Evolutionary conservation across 306 rosid genomes (phyloP).

Genomic region (Crataegus laevigata): DNA sequence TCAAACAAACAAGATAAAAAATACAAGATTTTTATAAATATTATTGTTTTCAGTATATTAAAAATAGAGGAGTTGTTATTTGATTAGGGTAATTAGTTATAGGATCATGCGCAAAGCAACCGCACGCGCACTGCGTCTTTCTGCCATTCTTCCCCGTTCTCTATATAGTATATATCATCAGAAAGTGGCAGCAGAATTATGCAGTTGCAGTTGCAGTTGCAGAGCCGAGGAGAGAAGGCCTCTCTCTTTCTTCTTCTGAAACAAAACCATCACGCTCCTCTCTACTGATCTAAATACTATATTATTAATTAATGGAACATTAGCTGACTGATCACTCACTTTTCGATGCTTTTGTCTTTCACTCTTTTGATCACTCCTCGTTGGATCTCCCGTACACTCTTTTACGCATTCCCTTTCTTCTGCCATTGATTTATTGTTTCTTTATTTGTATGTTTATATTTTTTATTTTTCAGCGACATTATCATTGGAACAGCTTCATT

Average conservation of each 20-base stretch:
- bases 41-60: background rate
- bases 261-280: background rate
- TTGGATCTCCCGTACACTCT: conserved; percentile 56
- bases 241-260: background rate
- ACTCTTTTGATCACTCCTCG: conserved; percentile 15
- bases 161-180: background rate
- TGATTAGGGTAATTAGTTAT: conserved; percentile 11
- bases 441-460: background rate
- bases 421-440: conserved; percentile 32
- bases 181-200: background rate
- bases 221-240: background rate
- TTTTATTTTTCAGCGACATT: conserved; percentile 27
- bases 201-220: background rate
- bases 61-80: background rate
- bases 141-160: conserved; percentile 15
- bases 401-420: conserved; percentile 28
- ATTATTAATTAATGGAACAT: background rate
- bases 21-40: background rate
- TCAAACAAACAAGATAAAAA: background rate
- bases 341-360: conserved; percentile 34
- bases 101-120: conserved; percentile 62
- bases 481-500: conserved; percentile 37
- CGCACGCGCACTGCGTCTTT: conserved; percentile 42
- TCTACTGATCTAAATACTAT: background rate
- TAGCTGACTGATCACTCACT: background rate